Base-by-base conservation (phyloP, 306 rosid genomes). In the Styphnolobium japonicum region DNA sequence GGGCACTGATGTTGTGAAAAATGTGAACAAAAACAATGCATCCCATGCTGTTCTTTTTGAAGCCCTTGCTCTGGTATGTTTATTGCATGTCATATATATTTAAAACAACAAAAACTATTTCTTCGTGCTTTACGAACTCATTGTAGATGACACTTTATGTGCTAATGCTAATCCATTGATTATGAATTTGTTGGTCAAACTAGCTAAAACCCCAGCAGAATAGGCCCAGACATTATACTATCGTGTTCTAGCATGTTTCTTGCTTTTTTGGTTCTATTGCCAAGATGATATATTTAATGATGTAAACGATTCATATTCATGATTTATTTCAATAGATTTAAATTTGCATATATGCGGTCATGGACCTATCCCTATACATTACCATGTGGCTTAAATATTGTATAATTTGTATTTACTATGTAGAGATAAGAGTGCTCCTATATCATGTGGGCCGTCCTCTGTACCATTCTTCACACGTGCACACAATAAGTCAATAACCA, bases 1-100 rank as follows among this genome's bases (percentile, higher is more conserved):
- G 99, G 99, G 99, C 56, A 96, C 98, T 6, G 99, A 96, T 90
- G 99, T 96, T 84, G 99, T 96, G 78, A 96, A 96, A 84, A 96
- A 96, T 87, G 99, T 96, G 61, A 96, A 96, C 88, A 96, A 96
- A 88, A 96, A 96, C 80, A 96, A 96, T 79, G 99, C 99, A 53
- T 96, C 99, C 9, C 98, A 96, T 79, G 99, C 99, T 69, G 99
- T 96, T 89, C 98, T 96, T 73, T 96, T 96, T 83, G 99, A 96
- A 91, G 99, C 99, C 70, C 96, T 96, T 68, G 99, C 99, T 80
- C 91, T 96, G 86, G 99, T 96, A 90, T 86, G 96, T 80, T 72
- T 6, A 53, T 52, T 48, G 70, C 15, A 39, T 21, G 4, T n/a
- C 63, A 36, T 57, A 9, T 39, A 48, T 45, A 16, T 78, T 40